Conservation (phyloP, 176 grass and related monocot species). For the Pharus latifolius region DNA sequence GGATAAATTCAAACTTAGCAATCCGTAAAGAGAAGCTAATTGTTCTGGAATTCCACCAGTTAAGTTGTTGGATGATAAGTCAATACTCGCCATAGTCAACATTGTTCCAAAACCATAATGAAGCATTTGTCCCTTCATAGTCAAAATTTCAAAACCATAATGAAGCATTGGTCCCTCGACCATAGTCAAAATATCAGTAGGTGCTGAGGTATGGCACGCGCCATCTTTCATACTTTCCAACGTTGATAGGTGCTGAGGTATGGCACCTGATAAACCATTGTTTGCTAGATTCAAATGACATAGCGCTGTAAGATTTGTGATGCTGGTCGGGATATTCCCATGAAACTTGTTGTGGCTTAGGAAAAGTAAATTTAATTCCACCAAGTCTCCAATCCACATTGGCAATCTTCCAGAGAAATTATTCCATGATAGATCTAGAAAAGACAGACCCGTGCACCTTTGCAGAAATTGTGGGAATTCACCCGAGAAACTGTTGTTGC, state of each 20-base stretch:
- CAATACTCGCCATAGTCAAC: not conserved
- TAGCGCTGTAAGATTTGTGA: not conserved
- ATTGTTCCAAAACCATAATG: not conserved
- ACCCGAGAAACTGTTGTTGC: not conserved
- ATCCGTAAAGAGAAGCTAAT: not conserved
- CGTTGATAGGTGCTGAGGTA: not conserved
- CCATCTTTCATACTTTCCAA: not conserved
- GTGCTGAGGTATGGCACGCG: not conserved
- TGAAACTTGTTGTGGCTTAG: not conserved
- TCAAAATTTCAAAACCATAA: too few relatives aligned
- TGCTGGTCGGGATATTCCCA: not conserved
- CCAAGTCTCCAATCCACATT: not conserved
- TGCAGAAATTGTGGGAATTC: not conserved
- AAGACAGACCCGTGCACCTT: not conserved
- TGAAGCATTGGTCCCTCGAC: too few relatives aligned
- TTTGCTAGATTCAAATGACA: not conserved
- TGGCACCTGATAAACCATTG: not conserved
- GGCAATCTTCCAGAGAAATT: not conserved
- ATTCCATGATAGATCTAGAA: conserved; percentile 29
- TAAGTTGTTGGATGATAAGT: not conserved
- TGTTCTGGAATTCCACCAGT: not conserved
- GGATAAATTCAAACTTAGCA: not conserved
- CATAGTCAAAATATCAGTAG: too few relatives aligned
- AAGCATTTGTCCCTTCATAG: not conserved
- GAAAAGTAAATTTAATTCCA: not conserved